Base-by-base conservation (phyloP, 306 rosid species). In the Carpinus viminea region DNA sequence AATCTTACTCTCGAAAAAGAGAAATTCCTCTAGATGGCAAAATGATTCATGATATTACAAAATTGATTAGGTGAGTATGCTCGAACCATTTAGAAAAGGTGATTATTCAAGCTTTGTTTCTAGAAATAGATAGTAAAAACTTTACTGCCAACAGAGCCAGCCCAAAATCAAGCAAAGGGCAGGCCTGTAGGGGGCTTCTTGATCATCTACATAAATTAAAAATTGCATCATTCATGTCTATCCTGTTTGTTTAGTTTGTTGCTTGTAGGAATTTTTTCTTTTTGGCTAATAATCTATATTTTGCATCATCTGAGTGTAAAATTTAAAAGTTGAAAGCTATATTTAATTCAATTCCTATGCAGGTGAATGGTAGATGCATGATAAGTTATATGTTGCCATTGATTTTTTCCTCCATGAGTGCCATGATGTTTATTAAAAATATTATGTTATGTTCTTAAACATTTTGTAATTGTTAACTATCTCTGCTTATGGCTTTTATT, bases 41-140 rank as follows among this genome's bases (percentile, higher is more conserved):
- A 65, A 79, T 78, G 83, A 83, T 78, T 81, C 83, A 83, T 85
- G 80, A 79, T 56, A 84, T 86, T 86, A 90, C 93, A 93, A 94
- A 94, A 90, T 90, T 90, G 96, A 88, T 81, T 85, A 73, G 84
- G 87, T 85, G 83, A 84, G 85, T 69, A 59, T 68, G 77, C 85
- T 84, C 70, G 9, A 74, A 85, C 86, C 79, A 76, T 87, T 88
- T 78, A 83, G 80, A 86, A 76, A 78, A 68, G 84, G 86, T 77
- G 80, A 84, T 68, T 85, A 85, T 73, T 86, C 81, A 70, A 46
- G 73, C 53, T 73, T 86, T 82, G 83, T 72, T 84, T 79, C 87
- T 76, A 85, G 81, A 80, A 80, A 82, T 75, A 76, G 83, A 82
- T 86, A 64, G 78, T 79, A 43, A 65, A 79, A 82, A n/a, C 70